These are phyloP conservation scores for Aspergillus sp. DNA, from an alignment of 2,329 filamentous ascomycete species.

Conservation along the genomic window DNA sequence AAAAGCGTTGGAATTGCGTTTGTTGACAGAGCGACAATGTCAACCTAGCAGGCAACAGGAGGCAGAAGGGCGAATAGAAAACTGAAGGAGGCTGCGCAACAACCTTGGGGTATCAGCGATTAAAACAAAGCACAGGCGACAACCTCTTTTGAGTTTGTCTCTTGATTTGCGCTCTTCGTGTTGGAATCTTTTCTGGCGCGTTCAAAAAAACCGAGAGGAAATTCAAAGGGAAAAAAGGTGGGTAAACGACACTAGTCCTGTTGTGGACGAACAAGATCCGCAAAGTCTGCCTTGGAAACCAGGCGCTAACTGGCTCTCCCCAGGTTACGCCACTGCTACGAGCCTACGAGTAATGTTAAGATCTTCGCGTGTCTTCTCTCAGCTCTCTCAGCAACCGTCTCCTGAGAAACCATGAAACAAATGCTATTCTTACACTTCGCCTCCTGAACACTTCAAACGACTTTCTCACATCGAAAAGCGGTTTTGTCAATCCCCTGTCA, in stretches of 20 bases:
- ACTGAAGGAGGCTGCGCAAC: constrained; percentile 4
- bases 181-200: constrained; percentile 13
- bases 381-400: background rate
- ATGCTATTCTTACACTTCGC: background rate
- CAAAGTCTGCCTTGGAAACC: constrained; percentile 13
- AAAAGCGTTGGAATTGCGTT: constrained; percentile 4
- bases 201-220: constrained; percentile 12
- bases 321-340: background rate
- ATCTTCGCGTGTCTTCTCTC: background rate
- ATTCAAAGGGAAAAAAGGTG: constrained; percentile 8
- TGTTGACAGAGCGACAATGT: constrained; percentile 14
- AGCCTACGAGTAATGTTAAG: too few species aligned
- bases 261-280: constrained; percentile 5
- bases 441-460: background rate
- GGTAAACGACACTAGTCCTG: constrained; percentile 10
- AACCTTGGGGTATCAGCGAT: background rate
- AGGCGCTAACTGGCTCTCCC: constrained; percentile 8
- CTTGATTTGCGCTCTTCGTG: constrained; percentile 2
- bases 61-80: constrained; percentile 5
- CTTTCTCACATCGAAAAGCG: background rate
- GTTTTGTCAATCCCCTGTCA: background rate
- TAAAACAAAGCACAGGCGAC: background rate
- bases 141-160: background rate
- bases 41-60: constrained; percentile 8
- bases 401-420: background rate